Evolutionary conservation across 331 rosid species (phyloP).

Genomic region (Telfairia occidentalis): DNA sequence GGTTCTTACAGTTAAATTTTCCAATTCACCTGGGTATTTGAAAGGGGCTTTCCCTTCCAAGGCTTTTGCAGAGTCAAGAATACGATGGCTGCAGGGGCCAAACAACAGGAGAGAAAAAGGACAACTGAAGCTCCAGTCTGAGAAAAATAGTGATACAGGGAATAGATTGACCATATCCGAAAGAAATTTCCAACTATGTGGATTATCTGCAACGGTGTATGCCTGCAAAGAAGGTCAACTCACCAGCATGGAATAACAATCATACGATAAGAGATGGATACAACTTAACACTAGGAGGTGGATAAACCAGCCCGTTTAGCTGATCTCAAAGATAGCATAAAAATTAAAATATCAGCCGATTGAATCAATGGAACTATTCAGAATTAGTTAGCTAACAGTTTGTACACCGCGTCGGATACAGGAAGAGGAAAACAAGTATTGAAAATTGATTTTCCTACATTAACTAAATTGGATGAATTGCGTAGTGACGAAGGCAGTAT

Average conservation of each 20-base stretch:
- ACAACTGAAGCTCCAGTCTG: conserved; percentile 79
- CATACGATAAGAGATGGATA: not conserved
- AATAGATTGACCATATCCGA: conserved; percentile 95
- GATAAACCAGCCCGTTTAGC: not conserved
- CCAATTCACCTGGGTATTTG: conserved; percentile 65
- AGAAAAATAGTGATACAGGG: conserved; percentile 62
- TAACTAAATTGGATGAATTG: not conserved
- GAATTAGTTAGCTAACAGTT: not conserved
- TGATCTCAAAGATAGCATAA: not conserved
- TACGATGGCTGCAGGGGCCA: conserved; percentile 61
- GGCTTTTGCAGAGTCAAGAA: conserved; percentile 87
- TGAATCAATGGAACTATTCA: not conserved
- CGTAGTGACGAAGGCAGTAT: not conserved
- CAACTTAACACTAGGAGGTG: not conserved
- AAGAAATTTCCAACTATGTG: conserved; percentile 70
- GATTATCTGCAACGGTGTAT: conserved; percentile 87
- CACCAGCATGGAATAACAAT: not conserved
- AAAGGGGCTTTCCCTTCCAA: conserved; percentile 95
- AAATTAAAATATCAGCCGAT: not conserved
- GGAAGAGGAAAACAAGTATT: not conserved
- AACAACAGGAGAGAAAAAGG: conserved; percentile 73
- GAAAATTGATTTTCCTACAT: not conserved
- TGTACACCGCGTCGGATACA: not conserved
- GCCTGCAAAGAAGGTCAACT: conserved; percentile 33
- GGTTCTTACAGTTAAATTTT: conserved; percentile 5